Evolutionary conservation across 352 stramenopile genomes (phyloP), one percentile per base, ranked within the genome.

Genomic region (Phytophthora aleatoria): DNA sequence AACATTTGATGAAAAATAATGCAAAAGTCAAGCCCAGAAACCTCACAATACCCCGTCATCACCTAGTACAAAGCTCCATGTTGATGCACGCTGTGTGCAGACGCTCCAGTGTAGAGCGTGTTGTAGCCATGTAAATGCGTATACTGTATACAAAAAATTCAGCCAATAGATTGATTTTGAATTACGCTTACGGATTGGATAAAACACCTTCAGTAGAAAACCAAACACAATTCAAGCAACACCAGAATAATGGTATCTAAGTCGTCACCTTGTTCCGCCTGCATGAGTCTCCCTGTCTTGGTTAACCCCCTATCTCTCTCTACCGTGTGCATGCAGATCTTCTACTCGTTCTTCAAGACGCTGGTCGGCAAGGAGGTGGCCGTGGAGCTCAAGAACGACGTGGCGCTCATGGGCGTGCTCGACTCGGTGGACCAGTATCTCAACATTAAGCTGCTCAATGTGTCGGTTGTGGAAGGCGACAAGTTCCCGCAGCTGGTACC

Each of bases 391-490:
- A 99, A 99, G 84, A 99, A 99, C 74, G 97, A 99, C 71, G 92
- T 99, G 49, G 90, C 97, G 50, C 84, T 99, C 26, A 98, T 97
- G 38, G 96, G 96, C 33, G 98, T 87, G 35, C 81, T 99, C 27
- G 94, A 99, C 77, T 98, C 91, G 27, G 97, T 99, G 24, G 98
- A 99, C 77, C 98, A 99, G 83, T 99, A 99, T 79, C 85, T 99
- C 16, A 99, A 99, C 77, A 96, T 99, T 43, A 99, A 99, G 77
- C 83, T 99, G 16, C 84, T 92, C 49, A 95, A 98, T 56, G 94
- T 99, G 10, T 88, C 94, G 50, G 94, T 99, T 15, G 95, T 99
- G 12, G 95, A 99, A 55, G 81, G 87, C 33, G 90, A 98, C 48
- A 96, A 97, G 73, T 99, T 98, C 82, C 97, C 97, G 44, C 97